Base-by-base conservation (phyloP, 441 rosid species). In the Gossypium davidsonii region DNA sequence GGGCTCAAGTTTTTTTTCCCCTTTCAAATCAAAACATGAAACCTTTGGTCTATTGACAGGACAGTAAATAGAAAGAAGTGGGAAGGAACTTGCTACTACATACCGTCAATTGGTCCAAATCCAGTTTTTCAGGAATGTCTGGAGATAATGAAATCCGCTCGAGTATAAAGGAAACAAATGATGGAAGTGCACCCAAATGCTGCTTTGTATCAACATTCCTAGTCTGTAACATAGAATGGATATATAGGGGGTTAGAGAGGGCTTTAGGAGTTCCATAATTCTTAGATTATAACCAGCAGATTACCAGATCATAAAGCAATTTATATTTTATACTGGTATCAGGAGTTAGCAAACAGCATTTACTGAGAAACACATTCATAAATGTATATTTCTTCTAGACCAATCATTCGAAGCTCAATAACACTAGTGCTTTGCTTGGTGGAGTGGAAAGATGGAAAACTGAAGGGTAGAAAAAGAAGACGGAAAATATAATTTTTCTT, bases 51-150 rank as follows among this genome's bases (percentile, higher is more conserved):
- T 23, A 46, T 49, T 25, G 18, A 73, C 63, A 72, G n/a, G 65
- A 62, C 46, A 57, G 23, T 11, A 58, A 42, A 66, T 4, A 23
- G 10, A 42, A 64, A 62, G 44, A 2, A 59, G 58, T 71, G 52
- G 15, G 63, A 1, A 6, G 12, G 64, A 56, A 5, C 51, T 21
- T 14, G 52, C 37, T 31, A 73, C 26, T 23, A 74, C 82, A 46
- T 86, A 94, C 98, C 79, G 96, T 92, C 73, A 94, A 80, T 70
- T 94, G 98, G 82, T 92, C 97, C 77, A 94, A 78, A 46, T 63
- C 63, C 64, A 84, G 72, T 77, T 76, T 72, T 75, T 81, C 61
- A 71, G 87, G 76, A 59, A 85, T 73, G 72, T 79, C 79, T 17
- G 88, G 82, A 69, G 86, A 76, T 73, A 73, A 72, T 0, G 83